Base-by-base conservation (phyloP, 1,139 yeast genomes). In the Protomyces arabidopsidicola region DNA sequence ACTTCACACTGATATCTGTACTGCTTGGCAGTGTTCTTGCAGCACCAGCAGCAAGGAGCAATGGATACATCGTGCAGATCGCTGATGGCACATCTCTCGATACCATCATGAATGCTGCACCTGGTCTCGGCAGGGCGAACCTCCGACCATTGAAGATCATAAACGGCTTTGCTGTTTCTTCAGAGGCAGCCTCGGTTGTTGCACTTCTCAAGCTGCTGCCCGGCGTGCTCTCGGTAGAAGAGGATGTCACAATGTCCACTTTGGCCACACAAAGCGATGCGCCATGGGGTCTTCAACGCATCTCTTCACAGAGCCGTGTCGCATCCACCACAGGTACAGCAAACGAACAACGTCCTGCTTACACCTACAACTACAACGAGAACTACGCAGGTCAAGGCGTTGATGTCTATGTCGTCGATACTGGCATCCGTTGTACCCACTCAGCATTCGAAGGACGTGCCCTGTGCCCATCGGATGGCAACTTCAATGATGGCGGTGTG, bases 261-360 rank as follows among this genome's bases (percentile, higher is more conserved):
- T n/a, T n/a, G 48, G 97, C 1, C 4, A 42, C 48, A n/a, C 48
- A 90, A 79, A 85, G 84, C 72, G 90, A 90, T 69, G 91, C 95
- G 55, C 96, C 96, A 65, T 90, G 97, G 97, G 97, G 97, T 72
- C 82, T 90, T 71, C 95, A 98, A 56, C 86, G 98, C 79, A 84
- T 91, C 67, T 88, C 97, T 60, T 97, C 90, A 79, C 22, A 42
- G 22, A 16, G 24, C 9, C 20, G 48, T 2, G 48, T 42, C 48
- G 48, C 48, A 12, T 42, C 48, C 10, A 42, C 48, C 16, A 16
- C 48, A 5, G 48, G 48, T 5, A 42, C 48, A n/a, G 48, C 48
- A 2, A 16, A 18, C 9, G 48, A 42, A 20, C 87, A 97, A 75
- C 83, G 87, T 68, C 81, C 86, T 39, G 81, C 90, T 61, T 89